Evolutionary conservation across 2,329 filamentous ascomycete species (phyloP), one percentile per base, ranked within the genome.

Genomic region (Neofusicoccum parvum): DNA sequence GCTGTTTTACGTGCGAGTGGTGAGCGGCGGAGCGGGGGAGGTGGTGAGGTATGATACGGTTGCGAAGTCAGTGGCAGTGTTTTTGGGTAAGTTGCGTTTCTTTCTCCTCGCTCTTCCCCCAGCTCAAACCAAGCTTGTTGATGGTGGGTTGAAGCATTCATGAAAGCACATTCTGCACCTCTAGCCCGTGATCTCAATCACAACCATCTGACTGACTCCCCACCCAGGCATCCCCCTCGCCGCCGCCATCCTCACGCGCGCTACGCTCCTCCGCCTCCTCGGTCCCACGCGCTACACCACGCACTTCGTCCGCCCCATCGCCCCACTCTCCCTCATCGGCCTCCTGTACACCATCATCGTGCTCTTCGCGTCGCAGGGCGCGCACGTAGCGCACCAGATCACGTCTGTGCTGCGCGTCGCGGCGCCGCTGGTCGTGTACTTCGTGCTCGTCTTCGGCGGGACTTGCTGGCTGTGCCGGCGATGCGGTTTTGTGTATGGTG

Each of bases 341-440:
- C 83, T 97, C 5, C 80, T 97, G 0, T 96, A 94, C 80, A 96
- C 92, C 1, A 95, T 97, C 70, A 77, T 95, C 6, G 88, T 96
- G 0, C 83, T 97, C 2, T 96, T 97, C 74, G 92, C 91, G 0
- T 91, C 89, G 0, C 92, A 96, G 73, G 92, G 92, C 2, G 79
- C 80, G 23, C 87, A 88, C 58, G 91, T 95, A 1, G 89, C 94
- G 0, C 86, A 92, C 69, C 92, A 96, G 77, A 91, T 96, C 67
- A 90, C 93, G 0, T 90, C 90, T 0, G 92, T 97, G 0, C 80
- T 95, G 4, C 85, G 93, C 1, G 92, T 97, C 0, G 88, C 90
- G 0, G 92, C 92, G 0, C 93, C 93, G 0, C 79, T 97, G 46
- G 73, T 96, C 1, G 88, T 96, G 0, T 97, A 96, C 74, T 97